These are phyloP conservation scores for Saccharomycopsis hybrid DNA, from an alignment of 1,139 yeast species.

Conservation along the genomic window DNA sequence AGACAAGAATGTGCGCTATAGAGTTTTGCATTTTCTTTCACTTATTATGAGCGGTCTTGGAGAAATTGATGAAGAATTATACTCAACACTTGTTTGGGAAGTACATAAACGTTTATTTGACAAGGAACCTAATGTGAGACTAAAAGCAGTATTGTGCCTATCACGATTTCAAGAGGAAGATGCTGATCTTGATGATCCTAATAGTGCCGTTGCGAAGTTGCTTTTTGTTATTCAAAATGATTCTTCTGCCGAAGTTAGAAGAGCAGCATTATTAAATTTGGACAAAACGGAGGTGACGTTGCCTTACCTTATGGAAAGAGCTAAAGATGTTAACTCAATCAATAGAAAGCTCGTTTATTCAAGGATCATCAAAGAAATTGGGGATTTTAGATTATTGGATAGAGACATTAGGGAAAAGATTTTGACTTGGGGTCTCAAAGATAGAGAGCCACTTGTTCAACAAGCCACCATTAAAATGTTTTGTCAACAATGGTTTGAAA, in stretches of 20 bases:
- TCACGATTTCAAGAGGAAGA: constrained; percentile 62
- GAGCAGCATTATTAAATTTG: constrained; percentile 73
- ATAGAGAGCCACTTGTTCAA: constrained; percentile 70
- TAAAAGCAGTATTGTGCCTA: constrained; percentile 76
- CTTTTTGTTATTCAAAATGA: constrained; percentile 63
- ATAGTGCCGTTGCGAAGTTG: constrained; percentile 48
- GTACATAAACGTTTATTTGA: constrained; percentile 65
- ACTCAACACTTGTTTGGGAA: constrained; percentile 54
- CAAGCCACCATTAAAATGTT: constrained; percentile 70
- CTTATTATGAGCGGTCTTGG: constrained; percentile 65
- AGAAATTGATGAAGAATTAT: constrained; percentile 70
- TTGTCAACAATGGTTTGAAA: constrained; percentile 63
- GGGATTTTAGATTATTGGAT: constrained; percentile 57
- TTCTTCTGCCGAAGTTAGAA: constrained; percentile 80
- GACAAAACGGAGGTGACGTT: constrained; percentile 49
- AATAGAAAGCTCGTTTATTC: constrained; percentile 72
- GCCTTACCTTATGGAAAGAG: constrained; percentile 67
- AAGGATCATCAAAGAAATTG: constrained; percentile 59
- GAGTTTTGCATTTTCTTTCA: constrained; percentile 76
- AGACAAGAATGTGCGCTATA: constrained; percentile 69
- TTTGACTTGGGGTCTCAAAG: constrained; percentile 79
- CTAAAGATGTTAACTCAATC: constrained; percentile 67
- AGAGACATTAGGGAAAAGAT: constrained; percentile 58
- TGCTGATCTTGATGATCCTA: constrained; percentile 31
- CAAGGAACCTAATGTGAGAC: constrained; percentile 70